These are phyloP conservation scores for Leavenworthia alabamica DNA, from an alignment of 345 rosid species.

Conservation along the genomic window DNA sequence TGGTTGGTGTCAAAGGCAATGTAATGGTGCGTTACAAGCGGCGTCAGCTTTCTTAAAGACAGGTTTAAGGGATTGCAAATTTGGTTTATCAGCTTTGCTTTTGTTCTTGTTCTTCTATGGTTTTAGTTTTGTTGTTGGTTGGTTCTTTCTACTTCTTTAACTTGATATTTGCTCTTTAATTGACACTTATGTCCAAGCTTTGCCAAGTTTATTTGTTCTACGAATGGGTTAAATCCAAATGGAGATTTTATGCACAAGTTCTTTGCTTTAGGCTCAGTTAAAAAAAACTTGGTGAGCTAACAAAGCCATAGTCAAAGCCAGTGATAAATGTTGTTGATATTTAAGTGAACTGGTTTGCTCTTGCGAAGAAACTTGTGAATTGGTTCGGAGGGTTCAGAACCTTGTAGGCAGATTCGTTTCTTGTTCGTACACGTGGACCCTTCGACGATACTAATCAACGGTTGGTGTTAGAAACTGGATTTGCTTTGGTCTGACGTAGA, in stretches of 20 bases:
- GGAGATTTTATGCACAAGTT: neutral
- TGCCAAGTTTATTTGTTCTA: conserved; percentile 16
- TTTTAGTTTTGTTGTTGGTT: conserved; percentile 18
- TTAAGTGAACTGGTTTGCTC: too few relatives aligned
- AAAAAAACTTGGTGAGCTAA: too few relatives aligned
- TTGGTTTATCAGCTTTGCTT: neutral
- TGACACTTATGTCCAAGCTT: conserved; percentile 12
- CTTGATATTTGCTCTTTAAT: conserved; percentile 7
- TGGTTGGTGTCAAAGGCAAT: conserved; percentile 91
- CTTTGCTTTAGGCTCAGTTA: neutral
- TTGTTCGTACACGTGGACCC: too few relatives aligned
- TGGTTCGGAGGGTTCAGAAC: too few relatives aligned
- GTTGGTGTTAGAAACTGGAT: too few relatives aligned
- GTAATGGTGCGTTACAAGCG: conserved; percentile 92
- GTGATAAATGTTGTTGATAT: too few relatives aligned
- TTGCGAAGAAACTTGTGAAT: too few relatives aligned
- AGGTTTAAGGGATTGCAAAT: conserved; percentile 7
- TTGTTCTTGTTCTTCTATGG: conserved; percentile 4
- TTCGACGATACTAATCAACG: too few relatives aligned
- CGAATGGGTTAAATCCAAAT: conserved; percentile 4
- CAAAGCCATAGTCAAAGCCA: too few relatives aligned
- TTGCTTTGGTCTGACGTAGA: too few relatives aligned
- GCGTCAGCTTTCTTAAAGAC: conserved; percentile 32
- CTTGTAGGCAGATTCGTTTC: too few relatives aligned
- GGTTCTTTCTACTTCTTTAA: conserved; percentile 4